Conservation (phyloP, 2,329 filamentous ascomycete genomes). For the Neopestalotiopsis sp. region DNA sequence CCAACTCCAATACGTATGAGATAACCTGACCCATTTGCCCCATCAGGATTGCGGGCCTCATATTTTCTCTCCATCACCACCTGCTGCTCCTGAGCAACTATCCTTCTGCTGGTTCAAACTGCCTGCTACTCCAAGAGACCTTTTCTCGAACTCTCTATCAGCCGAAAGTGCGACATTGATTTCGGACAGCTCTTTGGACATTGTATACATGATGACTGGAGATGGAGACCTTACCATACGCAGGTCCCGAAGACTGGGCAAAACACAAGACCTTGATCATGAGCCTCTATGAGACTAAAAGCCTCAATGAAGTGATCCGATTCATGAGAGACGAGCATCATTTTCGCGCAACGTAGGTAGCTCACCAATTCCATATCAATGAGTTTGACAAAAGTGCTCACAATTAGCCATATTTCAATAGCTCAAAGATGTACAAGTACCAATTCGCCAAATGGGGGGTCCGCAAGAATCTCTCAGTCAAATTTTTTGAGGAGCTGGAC, state of each 20-base stretch:
- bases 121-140: too few species aligned
- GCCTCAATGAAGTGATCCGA: neutral
- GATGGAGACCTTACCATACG: neutral
- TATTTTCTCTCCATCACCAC: too few species aligned
- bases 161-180: neutral
- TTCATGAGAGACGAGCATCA: neutral
- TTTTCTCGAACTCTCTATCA: too few species aligned
- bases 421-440: neutral
- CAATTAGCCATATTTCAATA: neutral
- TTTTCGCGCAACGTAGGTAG: neutral
- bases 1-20: too few species aligned
- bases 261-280: neutral
- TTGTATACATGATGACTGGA: neutral
- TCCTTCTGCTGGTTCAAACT: too few species aligned
- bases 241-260: neutral
- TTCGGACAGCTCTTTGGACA: neutral
- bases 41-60: too few species aligned
- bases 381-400: neutral
- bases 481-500: neutral
- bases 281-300: neutral
- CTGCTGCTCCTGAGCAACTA: too few species aligned
- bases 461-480: neutral
- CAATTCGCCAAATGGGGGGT: neutral
- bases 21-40: too few species aligned
- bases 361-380: neutral